Evolutionary conservation across 305 asterid genomes (phyloP).

Genomic region (Solanum hybrid): DNA sequence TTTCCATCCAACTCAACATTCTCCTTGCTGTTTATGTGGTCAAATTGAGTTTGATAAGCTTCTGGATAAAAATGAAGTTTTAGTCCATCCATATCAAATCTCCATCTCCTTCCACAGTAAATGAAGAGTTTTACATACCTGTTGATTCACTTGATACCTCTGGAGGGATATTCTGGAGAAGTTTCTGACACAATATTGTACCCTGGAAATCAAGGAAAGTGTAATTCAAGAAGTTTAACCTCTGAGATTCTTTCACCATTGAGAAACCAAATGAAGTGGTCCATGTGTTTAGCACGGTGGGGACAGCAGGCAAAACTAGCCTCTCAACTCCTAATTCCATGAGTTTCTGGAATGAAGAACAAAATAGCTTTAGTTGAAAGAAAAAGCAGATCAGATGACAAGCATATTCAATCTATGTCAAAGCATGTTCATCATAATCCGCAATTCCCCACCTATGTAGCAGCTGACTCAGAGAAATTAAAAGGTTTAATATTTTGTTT

Average conservation of each 20-base stretch:
- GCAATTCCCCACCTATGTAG: not conserved
- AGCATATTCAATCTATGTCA: not conserved
- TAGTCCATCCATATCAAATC: slow-evolving; percentile 5
- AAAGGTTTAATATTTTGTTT: not conserved
- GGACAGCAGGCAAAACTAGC: slow-evolving; percentile 81
- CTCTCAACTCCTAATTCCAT: slow-evolving; percentile 70
- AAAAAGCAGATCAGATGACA: not conserved
- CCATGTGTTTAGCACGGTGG: slow-evolving; percentile 69
- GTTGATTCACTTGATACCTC: slow-evolving; percentile 22
- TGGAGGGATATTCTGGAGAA: slow-evolving; percentile 22
- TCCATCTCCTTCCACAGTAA: not conserved
- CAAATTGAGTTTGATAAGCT: slow-evolving; percentile 18
- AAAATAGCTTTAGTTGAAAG: not conserved
- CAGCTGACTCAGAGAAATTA: not conserved
- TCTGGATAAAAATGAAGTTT: slow-evolving; percentile 28
- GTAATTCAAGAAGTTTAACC: slow-evolving; percentile 40
- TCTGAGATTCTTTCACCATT: slow-evolving; percentile 48
- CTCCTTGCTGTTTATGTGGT: slow-evolving; percentile 11
- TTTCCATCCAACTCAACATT: slow-evolving; percentile 28
- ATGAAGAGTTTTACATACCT: slow-evolving; percentile 30
- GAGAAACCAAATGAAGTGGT: slow-evolving; percentile 73
- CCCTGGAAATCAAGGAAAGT: slow-evolving; percentile 82
- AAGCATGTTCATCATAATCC: not conserved
- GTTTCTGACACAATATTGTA: slow-evolving; percentile 68
- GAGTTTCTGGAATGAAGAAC: slow-evolving; percentile 45